Percentiles rank a stretch among this genome's conserved stretches.
These are phyloP conservation scores for Termitomyces sp. DNA, from an alignment of 768 basidiomycete genomes.

Conservation along the genomic window DNA sequence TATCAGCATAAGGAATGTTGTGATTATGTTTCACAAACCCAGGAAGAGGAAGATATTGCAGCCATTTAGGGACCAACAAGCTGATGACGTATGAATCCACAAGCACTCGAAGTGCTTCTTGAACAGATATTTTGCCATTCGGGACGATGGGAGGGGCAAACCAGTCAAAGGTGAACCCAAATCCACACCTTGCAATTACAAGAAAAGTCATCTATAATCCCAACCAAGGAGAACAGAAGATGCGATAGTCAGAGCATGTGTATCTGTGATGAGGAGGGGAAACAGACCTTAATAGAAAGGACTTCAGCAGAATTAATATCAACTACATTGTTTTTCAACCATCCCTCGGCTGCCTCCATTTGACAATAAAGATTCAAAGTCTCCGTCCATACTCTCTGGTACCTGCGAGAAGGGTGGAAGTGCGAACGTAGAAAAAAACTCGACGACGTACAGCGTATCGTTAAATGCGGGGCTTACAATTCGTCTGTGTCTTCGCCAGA, in stretches of 20 bases:
- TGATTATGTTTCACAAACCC: slow-evolving; percentile 1
- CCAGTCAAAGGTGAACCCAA: slow-evolving; percentile 38
- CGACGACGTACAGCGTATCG: slow-evolving; percentile 25
- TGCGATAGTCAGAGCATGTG: background rate
- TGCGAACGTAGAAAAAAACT: background rate
- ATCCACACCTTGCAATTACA: slow-evolving; percentile 37
- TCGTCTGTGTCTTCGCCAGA: slow-evolving; percentile 40
- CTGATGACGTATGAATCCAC: slow-evolving; percentile 17
- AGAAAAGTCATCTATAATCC: slow-evolving; percentile 32
- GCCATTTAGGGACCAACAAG: slow-evolving; percentile 2
- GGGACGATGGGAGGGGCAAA: slow-evolving; percentile 25
- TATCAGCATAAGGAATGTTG: background rate
- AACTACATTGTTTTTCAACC: slow-evolving; percentile 13
- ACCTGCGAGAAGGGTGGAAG: slow-evolving; percentile 14
- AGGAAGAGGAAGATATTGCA: slow-evolving; percentile 6
- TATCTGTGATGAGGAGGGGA: background rate
- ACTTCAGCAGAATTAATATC: slow-evolving; percentile 11
- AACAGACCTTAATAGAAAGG: background rate
- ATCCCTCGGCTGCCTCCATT: slow-evolving; percentile 23
- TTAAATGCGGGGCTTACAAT: slow-evolving; percentile 39
- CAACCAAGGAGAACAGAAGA: slow-evolving; percentile 18
- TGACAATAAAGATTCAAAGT: slow-evolving; percentile 23
- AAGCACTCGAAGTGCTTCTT: slow-evolving; percentile 28
- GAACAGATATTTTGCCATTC: slow-evolving; percentile 31
- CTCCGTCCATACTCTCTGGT: slow-evolving; percentile 27